phyloP scores from a whole-genome alignment of 805 yeast genomes.

The Candida peoriensis region DNA sequence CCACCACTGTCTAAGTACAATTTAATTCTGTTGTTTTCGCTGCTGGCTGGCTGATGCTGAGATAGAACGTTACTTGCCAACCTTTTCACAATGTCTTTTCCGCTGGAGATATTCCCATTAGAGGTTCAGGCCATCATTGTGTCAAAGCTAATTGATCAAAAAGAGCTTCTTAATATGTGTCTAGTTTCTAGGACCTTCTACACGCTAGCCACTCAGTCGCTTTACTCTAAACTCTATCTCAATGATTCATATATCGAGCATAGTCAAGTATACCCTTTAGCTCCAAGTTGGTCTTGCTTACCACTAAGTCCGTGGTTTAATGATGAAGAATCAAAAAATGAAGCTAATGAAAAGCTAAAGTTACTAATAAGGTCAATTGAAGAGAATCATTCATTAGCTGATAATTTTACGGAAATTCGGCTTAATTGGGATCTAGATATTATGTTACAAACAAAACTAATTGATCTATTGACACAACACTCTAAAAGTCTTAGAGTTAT shows the following conservation, averaged over 20 bases:
- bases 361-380: conserved; percentile 24
- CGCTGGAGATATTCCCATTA: conserved; percentile 12
- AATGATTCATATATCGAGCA: conserved; percentile 37
- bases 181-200: conserved; percentile 25
- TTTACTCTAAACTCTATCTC: conserved; percentile 34
- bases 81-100: not conserved
- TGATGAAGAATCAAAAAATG: conserved; percentile 19
- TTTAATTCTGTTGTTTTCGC: too few species aligned
- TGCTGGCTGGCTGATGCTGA: too few species aligned
- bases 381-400: conserved; percentile 17
- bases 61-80: too few species aligned
- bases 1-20: too few species aligned
- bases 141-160: conserved; percentile 26
- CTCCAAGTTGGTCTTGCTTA: conserved; percentile 36
- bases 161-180: conserved; percentile 26
- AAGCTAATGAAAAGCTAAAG: conserved; percentile 27
- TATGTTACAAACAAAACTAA: conserved; percentile 25
- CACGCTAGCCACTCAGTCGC: conserved; percentile 25
- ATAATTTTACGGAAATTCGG: conserved; percentile 32
- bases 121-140: conserved; percentile 17
- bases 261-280: conserved; percentile 29
- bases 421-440: conserved; percentile 39
- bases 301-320: conserved; percentile 4
- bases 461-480: conserved; percentile 23
- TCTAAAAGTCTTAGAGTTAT: conserved; percentile 28